Base-by-base conservation (phyloP, 371 early-diverging fungal species). In the Aphelidium insulamus region DNA sequence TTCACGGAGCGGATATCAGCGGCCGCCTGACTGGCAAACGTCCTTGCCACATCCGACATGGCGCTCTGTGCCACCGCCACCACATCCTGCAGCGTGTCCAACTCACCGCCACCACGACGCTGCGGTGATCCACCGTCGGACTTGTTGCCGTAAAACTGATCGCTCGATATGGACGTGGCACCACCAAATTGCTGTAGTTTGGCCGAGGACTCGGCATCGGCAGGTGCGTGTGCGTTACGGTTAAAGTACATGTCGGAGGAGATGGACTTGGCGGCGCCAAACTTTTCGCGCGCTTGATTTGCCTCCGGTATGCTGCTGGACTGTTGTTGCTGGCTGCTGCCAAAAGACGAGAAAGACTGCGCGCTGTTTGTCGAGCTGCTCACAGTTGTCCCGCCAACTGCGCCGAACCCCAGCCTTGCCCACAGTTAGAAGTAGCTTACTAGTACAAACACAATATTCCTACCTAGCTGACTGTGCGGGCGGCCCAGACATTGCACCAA, bases 161-260 rank as follows among this genome's bases (percentile, higher is more conserved):
- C 66, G 11, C 75, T 72, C 26, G 78, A 78, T 37, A 86, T 82
- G 4, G 78, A 62, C 5, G 54, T 57, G 2, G 74, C 68, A 23
- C 71, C 73, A 21, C 62, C 46, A 47, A 86, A 82, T 39, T 73
- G 55, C 23, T 58, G 55, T 4, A 86, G 57, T 5, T 76, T 66
- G 6, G 38, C 49, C 21, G 58, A 51, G 14, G 72, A 64, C 34
- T 73, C 75, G 9, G 69, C 57, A 15, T 72, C 62, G 4, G 61
- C 48, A 9, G 59, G 52, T 23, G 61, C 68, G 33, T 72, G 77
- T 18, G 55, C 54, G 30, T 71, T 69, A 23, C 86, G 66, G 7
- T 72, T 76, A 66, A 88, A 87, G 54, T 69, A 88, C 52, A 82
- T 79, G 38, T 85, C 86, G 3, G 80, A 74, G 2, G 78, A 78